Percentiles rank a stretch among this genome's conserved stretches.
phyloP scores from a whole-genome alignment of 2,329 filamentous ascomycete genomes.

The Claviceps sp. region DNA sequence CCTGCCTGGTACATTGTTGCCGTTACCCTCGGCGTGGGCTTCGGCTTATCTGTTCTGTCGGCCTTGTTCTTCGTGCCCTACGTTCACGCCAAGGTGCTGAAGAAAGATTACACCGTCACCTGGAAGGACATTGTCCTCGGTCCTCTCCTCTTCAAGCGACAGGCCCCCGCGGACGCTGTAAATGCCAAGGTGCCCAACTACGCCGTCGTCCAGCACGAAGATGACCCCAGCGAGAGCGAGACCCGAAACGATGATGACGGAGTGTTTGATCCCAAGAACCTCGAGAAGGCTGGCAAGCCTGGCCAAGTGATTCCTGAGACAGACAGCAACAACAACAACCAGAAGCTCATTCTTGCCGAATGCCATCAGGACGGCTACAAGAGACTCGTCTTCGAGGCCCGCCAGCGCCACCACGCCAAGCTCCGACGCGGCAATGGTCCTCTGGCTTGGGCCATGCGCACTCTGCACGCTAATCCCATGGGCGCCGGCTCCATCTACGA shows the following conservation, averaged over 20 bases:
- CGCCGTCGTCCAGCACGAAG: conserved; percentile 56
- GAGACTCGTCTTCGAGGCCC: conserved; percentile 42
- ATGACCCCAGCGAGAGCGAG: conserved; percentile 22
- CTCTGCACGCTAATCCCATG: conserved; percentile 59
- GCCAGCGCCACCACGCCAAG: conserved; percentile 46
- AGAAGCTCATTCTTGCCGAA: conserved; percentile 34
- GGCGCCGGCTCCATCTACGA: conserved; percentile 64
- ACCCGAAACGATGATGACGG: conserved; percentile 14
- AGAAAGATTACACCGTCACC: conserved; percentile 50
- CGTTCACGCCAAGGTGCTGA: conserved; percentile 52
- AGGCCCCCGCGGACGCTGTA: conserved; percentile 37
- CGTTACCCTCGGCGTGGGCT: conserved; percentile 52
- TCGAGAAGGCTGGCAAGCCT: not conserved
- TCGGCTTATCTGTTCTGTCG: conserved; percentile 43
- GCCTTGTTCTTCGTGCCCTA: conserved; percentile 63
- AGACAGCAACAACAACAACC: conserved; percentile 30
- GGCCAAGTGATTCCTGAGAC: conserved; percentile 14
- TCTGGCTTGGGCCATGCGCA: conserved; percentile 74
- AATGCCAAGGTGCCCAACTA: conserved; percentile 56
- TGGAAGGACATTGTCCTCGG: conserved; percentile 51
- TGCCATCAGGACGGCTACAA: conserved; percentile 42
- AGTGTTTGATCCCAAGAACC: conserved; percentile 11
- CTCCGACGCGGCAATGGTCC: conserved; percentile 51
- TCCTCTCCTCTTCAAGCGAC: conserved; percentile 50
- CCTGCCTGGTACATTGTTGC: conserved; percentile 52